A percentile compares a stretch with the other conserved stretches of the same genome.
phyloP scores from a whole-genome alignment of 2,329 filamentous ascomycete genomes.

The Nemania sp. region DNA sequence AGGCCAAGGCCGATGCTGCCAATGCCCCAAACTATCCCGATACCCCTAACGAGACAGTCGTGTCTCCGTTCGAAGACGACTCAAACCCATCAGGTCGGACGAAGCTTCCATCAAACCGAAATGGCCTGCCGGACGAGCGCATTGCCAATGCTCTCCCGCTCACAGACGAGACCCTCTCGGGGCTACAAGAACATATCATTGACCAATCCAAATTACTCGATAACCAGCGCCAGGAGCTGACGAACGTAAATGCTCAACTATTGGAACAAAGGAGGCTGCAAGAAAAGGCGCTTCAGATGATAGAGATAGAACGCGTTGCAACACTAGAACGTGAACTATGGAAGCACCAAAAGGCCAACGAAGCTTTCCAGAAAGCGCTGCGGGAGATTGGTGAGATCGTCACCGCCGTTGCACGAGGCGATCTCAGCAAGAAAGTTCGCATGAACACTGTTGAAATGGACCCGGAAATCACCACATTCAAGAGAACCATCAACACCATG shows the following conservation, averaged over 20 bases:
- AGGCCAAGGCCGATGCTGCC: conserved; percentile 71
- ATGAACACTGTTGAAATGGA: conserved; percentile 97
- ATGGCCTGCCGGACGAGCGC: conserved; percentile 42
- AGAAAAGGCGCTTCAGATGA: conserved; percentile 77
- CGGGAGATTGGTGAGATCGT: conserved; percentile 97
- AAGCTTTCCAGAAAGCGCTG: conserved; percentile 96
- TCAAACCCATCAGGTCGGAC: conserved; percentile 44
- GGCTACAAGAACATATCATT: conserved; percentile 87
- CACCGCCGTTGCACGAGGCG: conserved; percentile 91
- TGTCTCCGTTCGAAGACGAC: conserved; percentile 66
- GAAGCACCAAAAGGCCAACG: conserved; percentile 97
- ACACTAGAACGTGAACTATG: conserved; percentile 89
- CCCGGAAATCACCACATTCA: conserved; percentile 96
- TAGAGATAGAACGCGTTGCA: conserved; percentile 86
- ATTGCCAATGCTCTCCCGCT: conserved; percentile 56
- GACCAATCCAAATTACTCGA: conserved; percentile 92
- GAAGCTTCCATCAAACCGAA: conserved; percentile 51
- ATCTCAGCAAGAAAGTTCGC: conserved; percentile 94
- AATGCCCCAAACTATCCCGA: conserved; percentile 69
- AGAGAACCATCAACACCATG: conserved; percentile 98
- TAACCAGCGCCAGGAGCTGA: conserved; percentile 83
- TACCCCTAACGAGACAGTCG: conserved; percentile 76
- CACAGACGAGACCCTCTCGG: conserved; percentile 81
- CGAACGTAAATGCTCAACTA: conserved; percentile 82
- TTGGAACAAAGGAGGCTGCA: conserved; percentile 84